A percentile compares a stretch with the other conserved stretches of the same genome.
Conservation (phyloP, 2,329 filamentous ascomycete genomes). For the Fusarium goolgardi region DNA sequence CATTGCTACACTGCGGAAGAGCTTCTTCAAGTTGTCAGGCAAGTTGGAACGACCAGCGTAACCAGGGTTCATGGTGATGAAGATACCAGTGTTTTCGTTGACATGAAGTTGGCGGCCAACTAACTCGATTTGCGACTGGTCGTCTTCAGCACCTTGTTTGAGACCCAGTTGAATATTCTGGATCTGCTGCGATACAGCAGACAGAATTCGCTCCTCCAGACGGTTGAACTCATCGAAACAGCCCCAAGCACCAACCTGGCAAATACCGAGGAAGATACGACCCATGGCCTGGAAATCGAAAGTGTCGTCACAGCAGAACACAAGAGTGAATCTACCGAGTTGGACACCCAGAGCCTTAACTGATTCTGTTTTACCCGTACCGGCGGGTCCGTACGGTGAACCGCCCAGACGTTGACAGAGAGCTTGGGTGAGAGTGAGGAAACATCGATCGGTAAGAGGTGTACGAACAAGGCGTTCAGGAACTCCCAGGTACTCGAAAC, state of each 20-base stretch:
- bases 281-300: slow-evolving; percentile 99
- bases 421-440: slow-evolving; percentile 96
- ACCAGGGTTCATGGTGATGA: slow-evolving; percentile 99
- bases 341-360: slow-evolving; percentile 98
- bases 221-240: slow-evolving; percentile 99
- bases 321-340: slow-evolving; percentile 95
- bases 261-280: slow-evolving; percentile 98
- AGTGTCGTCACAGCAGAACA: slow-evolving; percentile 99
- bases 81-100: slow-evolving; percentile 94
- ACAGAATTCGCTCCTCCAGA: slow-evolving; percentile 96
- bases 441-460: slow-evolving; percentile 96
- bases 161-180: slow-evolving; percentile 98
- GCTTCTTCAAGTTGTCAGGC: slow-evolving; percentile 98
- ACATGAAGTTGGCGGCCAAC: slow-evolving; percentile 91
- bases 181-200: slow-evolving; percentile 98
- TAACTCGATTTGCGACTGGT: slow-evolving; percentile 90
- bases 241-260: slow-evolving; percentile 98
- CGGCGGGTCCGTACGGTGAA: slow-evolving; percentile 95
- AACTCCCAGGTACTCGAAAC: slow-evolving; percentile 97
- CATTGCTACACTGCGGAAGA: slow-evolving; percentile 99
- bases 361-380: slow-evolving; percentile 98
- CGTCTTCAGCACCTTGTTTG: slow-evolving; percentile 83
- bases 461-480: slow-evolving; percentile 96
- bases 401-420: slow-evolving; percentile 94
- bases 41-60: slow-evolving; percentile 98